Base-by-base conservation (phyloP, 1,284 basidiomycete species). In the Moniliella sp. region DNA sequence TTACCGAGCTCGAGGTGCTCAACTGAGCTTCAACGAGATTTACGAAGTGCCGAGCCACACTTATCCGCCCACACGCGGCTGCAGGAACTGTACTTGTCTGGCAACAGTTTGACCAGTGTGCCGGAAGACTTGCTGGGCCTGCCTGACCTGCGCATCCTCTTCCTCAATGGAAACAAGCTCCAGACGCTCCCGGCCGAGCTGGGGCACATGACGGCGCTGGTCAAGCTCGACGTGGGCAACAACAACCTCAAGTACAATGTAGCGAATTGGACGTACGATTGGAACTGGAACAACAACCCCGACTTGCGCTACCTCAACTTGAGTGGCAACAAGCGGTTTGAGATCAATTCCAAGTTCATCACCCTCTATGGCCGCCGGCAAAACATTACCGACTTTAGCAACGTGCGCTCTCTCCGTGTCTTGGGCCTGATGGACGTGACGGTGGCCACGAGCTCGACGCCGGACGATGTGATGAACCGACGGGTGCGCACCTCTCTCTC, bases 241-340 rank as follows among this genome's bases (percentile, higher is more conserved):
- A 99, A 99, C 59, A 64, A 75, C 32, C 68, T 99, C 62, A 86
- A 82, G 69, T 97, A 97, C 64, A 99, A 97, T 58, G 86, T 94
- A 46, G 79, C 83, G 50, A 99, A 97, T 56, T 88, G 77, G 77
- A 81, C 88, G 54, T 99, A 88, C 62, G 91, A 99, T 64, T 97
- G 88, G 88, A 97, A 99, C 62, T 99, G 91, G 91, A 94, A 94
- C 61, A 91, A 84, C 68, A 97, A 94, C 61, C 74, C 75, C 41
- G 78, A 79, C 43, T 69, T 99, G 39, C 76, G 75, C 34, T 94
- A 93, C 62, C 75, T 82, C 45, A 83, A 82, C 54, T 51, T 83
- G 32, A 82, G 79, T 0, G 79, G 79, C 10, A 82, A 82, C 65
- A 79, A 80, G 62, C 71, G 76, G 27, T 67, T 82, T 12, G 77